These are phyloP conservation scores for Endothia cerciana DNA, from an alignment of 2,329 filamentous ascomycete species.

Conservation along the genomic window DNA sequence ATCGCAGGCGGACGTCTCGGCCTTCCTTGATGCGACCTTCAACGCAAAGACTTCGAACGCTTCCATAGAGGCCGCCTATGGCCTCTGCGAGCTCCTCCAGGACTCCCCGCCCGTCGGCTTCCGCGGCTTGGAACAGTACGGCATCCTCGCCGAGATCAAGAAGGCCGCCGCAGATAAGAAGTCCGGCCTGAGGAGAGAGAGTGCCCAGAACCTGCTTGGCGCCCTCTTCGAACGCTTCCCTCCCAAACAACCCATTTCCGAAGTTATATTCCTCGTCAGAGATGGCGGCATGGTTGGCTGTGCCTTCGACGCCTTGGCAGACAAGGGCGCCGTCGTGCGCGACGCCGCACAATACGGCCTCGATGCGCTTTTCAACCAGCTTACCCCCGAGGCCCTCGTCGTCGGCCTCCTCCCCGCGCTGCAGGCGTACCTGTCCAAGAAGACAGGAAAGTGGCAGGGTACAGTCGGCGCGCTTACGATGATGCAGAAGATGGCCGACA, in stretches of 20 bases:
- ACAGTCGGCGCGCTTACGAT: conserved; percentile 84
- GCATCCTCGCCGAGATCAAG: conserved; percentile 58
- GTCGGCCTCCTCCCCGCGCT: conserved; percentile 80
- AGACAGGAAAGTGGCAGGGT: conserved; percentile 95
- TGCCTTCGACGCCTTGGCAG: conserved; percentile 82
- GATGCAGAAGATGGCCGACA: conserved; percentile 91
- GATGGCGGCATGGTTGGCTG: conserved; percentile 73
- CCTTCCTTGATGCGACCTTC: conserved; percentile 70
- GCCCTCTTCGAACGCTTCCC: conserved; percentile 92
- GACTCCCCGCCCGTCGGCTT: conserved; percentile 53
- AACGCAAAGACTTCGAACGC: conserved; percentile 68
- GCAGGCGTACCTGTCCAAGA: conserved; percentile 75
- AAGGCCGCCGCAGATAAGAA: conserved; percentile 94
- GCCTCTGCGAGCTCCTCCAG: conserved; percentile 62
- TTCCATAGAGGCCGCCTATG: conserved; percentile 68
- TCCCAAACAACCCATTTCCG: conserved; percentile 73
- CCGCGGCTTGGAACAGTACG: conserved; percentile 56
- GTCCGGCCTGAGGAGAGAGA: conserved; percentile 80
- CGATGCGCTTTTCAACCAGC: conserved; percentile 79
- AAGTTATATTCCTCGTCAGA: conserved; percentile 81
- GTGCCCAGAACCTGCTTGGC: conserved; percentile 91
- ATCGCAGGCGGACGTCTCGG: conserved; percentile 66
- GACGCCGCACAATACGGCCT: conserved; percentile 94
- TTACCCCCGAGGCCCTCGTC: conserved; percentile 82
- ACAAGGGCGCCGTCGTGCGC: conserved; percentile 86